A percentile compares a stretch with the other conserved stretches of the same genome.
These are phyloP conservation scores for Pyrrhoderma noxium DNA, from an alignment of 1,284 basidiomycete genomes.

Conservation along the genomic window DNA sequence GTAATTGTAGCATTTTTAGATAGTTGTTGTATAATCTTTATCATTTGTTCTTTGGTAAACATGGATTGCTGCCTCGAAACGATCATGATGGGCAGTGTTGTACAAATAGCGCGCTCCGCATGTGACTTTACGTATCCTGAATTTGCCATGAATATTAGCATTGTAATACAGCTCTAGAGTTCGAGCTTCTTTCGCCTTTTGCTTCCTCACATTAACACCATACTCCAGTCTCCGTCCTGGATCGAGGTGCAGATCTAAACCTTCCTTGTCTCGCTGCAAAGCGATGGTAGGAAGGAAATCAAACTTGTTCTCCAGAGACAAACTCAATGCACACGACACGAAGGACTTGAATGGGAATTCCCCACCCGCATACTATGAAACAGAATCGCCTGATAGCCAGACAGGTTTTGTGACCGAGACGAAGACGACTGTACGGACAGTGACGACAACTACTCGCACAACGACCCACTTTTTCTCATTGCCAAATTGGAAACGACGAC, in stretches of 20 bases:
- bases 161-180: not conserved
- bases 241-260: not conserved
- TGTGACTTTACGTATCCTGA: too few species aligned
- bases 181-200: too few species aligned
- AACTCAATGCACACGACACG: not conserved
- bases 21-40: not conserved
- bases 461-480: slow-evolving; percentile 53
- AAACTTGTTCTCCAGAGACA: not conserved
- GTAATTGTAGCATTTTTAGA: not conserved
- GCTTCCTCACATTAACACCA: too few species aligned
- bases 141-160: not conserved
- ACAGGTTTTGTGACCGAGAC: slow-evolving; percentile 31
- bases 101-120: too few species aligned
- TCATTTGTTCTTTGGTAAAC: not conserved
- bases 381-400: slow-evolving; percentile 18
- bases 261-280: slow-evolving; percentile 9
- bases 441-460: slow-evolving; percentile 43
- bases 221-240: too few species aligned
- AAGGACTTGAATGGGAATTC: slow-evolving; percentile 16
- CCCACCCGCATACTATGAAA: slow-evolving; percentile 36
- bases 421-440: slow-evolving; percentile 44
- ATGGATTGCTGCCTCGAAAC: not conserved
- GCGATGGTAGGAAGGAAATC: slow-evolving; percentile 26
- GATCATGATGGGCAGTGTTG: not conserved
- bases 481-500: slow-evolving; percentile 56